Evolutionary conservation across 2,329 filamentous ascomycete species (phyloP).

Genomic region (Claviceps sp.): DNA sequence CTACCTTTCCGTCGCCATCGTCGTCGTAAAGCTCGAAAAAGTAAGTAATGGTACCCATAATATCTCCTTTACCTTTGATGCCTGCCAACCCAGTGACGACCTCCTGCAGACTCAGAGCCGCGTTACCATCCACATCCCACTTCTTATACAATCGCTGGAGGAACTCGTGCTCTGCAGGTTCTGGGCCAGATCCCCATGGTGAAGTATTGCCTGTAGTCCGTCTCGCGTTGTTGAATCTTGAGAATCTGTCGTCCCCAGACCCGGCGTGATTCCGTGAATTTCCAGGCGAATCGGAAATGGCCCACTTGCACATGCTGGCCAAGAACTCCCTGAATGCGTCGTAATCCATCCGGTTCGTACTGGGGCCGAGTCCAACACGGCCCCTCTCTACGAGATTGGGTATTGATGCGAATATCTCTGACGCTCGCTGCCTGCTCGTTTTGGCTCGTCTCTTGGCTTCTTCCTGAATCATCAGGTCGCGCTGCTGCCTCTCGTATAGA

Average conservation of each 20-base stretch:
- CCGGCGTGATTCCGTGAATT: constrained; percentile 35
- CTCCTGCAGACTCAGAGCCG: constrained; percentile 75
- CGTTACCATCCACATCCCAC: constrained; percentile 71
- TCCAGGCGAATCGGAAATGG: constrained; percentile 70
- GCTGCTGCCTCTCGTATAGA: constrained; percentile 81
- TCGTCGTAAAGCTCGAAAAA: constrained; percentile 98
- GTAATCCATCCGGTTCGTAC: constrained; percentile 91
- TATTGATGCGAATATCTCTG: constrained; percentile 22
- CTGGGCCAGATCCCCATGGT: constrained; percentile 42
- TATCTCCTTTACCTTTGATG: constrained; percentile 86
- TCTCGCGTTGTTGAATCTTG: constrained; percentile 46
- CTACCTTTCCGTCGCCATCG: constrained; percentile 77
- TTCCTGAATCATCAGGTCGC: constrained; percentile 63
- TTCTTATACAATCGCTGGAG: constrained; percentile 73
- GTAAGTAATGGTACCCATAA: constrained; percentile 95
- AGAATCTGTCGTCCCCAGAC: constrained; percentile 39
- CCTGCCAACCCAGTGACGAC: constrained; percentile 82
- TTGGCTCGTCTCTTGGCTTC: constrained; percentile 55
- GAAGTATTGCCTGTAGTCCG: constrained; percentile 29
- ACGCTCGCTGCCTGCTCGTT: constrained; percentile 33
- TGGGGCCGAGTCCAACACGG: constrained; percentile 75
- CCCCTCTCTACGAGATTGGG: constrained; percentile 59
- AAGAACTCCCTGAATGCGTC: constrained; percentile 91
- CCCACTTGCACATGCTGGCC: constrained; percentile 82
- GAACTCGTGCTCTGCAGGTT: constrained; percentile 88